These are phyloP conservation scores for Cordyceps javanica DNA, from an alignment of 2,329 filamentous ascomycete genomes.

Conservation along the genomic window DNA sequence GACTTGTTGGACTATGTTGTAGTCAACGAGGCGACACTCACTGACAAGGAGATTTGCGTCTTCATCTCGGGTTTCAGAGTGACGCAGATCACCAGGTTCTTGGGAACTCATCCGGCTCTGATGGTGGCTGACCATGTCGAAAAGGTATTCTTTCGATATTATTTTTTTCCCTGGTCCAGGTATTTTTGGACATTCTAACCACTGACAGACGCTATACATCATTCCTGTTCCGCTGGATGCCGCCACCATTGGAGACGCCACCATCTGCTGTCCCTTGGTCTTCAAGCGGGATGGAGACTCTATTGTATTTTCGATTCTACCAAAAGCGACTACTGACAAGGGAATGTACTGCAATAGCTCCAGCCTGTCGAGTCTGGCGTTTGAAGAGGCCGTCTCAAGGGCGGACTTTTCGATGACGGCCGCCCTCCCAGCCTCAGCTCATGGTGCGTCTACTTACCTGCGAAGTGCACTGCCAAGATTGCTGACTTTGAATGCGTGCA, in stretches of 20 bases:
- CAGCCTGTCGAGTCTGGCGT: not conserved
- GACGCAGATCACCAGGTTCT: conserved; percentile 14
- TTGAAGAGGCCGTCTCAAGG: not conserved
- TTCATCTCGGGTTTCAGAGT: conserved; percentile 16
- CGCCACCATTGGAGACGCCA: conserved; percentile 17
- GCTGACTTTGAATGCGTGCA: not conserved
- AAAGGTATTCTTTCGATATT: conserved; percentile 10
- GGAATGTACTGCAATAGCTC: not conserved
- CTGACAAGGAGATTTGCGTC: conserved; percentile 15
- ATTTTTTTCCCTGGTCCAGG: not conserved
- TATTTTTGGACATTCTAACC: not conserved
- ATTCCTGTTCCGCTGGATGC: conserved; percentile 17
- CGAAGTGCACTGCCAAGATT: not conserved
- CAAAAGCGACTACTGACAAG: conserved; percentile 14
- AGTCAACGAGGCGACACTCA: conserved; percentile 11
- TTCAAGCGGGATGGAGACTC: conserved; percentile 14
- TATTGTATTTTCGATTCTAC: conserved; percentile 15
- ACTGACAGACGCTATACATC: conserved; percentile 15
- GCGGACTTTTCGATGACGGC: not conserved
- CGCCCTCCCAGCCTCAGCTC: not conserved
- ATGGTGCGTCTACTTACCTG: not conserved
- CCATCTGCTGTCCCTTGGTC: conserved; percentile 16
- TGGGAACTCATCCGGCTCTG: conserved; percentile 16
- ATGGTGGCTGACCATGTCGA: conserved; percentile 17
- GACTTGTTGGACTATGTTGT: conserved; percentile 15